Conservation (phyloP, 1,284 basidiomycete species). For the Hypsizygus ulmarius region DNA sequence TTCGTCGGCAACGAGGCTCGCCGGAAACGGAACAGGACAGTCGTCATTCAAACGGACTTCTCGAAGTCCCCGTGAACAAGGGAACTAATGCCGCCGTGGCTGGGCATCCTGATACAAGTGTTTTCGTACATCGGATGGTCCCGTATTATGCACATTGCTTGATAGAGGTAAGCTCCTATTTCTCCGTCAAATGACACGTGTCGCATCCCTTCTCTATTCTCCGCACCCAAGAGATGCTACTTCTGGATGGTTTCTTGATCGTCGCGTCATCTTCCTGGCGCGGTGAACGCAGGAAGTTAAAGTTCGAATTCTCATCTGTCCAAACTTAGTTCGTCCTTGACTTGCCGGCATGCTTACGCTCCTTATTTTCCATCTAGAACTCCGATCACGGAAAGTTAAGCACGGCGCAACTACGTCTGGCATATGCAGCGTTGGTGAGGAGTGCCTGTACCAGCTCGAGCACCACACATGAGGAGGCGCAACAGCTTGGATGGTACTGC, state of each 20-base stretch:
- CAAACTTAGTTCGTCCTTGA: conserved; percentile 6
- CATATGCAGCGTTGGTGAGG: conserved; percentile 62
- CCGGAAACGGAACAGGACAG: conserved; percentile 4
- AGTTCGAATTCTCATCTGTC: conserved; percentile 1
- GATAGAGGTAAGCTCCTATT: conserved; percentile 50
- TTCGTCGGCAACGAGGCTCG: conserved; percentile 1
- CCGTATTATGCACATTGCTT: conserved; percentile 67
- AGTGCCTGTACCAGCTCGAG: conserved; percentile 43
- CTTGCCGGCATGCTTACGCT: conserved; percentile 10
- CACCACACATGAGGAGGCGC: conserved; percentile 21
- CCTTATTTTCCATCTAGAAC: conserved; percentile 46
- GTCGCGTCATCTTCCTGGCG: neutral
- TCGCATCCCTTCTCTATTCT: conserved; percentile 5
- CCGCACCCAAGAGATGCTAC: conserved; percentile 4
- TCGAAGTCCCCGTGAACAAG: neutral
- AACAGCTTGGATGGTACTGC: conserved; percentile 59
- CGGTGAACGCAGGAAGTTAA: neutral
- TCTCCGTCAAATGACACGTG: neutral
- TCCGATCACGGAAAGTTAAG: conserved; percentile 56
- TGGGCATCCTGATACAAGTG: conserved; percentile 13
- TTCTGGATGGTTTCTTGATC: conserved; percentile 5
- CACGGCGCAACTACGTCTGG: conserved; percentile 58
- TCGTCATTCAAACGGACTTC: neutral
- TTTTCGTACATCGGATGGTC: conserved; percentile 52
- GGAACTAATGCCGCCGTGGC: conserved; percentile 1